phyloP scores from a whole-genome alignment of 2,329 filamentous ascomycete genomes.

The Fulvia fulva region DNA sequence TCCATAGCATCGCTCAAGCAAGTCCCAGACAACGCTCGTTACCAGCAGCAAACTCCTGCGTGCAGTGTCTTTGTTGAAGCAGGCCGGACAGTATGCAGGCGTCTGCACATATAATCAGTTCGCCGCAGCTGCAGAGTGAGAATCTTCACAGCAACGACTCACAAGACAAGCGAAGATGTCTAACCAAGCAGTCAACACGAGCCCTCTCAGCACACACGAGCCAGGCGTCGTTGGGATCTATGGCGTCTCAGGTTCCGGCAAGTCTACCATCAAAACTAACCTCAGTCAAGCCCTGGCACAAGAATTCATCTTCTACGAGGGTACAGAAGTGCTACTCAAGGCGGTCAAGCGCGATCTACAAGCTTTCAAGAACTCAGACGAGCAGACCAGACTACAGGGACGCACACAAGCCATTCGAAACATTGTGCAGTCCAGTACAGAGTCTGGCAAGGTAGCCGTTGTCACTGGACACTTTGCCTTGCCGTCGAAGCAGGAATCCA shows the following conservation, averaged over 20 bases:
- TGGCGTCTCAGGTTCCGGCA: constrained; percentile 53
- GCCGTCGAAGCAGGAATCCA: constrained; percentile 38
- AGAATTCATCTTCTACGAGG: constrained; percentile 50
- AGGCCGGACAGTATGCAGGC: neutral
- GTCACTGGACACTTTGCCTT: constrained; percentile 57
- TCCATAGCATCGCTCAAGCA: neutral
- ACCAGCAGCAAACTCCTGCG: neutral
- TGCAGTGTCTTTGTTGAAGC: neutral
- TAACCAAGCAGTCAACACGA: neutral
- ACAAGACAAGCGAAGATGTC: neutral
- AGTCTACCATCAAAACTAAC: constrained; percentile 44
- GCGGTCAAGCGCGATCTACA: constrained; percentile 47
- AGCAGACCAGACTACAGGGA: constrained; percentile 36
- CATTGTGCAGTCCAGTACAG: constrained; percentile 40
- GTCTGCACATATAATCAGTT: neutral
- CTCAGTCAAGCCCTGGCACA: constrained; percentile 35
- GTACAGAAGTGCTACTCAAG: constrained; percentile 46
- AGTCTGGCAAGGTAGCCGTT: constrained; percentile 39
- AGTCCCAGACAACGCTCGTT: neutral
- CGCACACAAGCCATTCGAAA: constrained; percentile 46
- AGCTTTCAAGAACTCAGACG: constrained; percentile 42
- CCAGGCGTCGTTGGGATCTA: constrained; percentile 51
- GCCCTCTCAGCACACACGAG: neutral
- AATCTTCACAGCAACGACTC: neutral
- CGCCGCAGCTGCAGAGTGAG: neutral